Conservation (phyloP, 345 rosid species). For the Mangifera indica region DNA sequence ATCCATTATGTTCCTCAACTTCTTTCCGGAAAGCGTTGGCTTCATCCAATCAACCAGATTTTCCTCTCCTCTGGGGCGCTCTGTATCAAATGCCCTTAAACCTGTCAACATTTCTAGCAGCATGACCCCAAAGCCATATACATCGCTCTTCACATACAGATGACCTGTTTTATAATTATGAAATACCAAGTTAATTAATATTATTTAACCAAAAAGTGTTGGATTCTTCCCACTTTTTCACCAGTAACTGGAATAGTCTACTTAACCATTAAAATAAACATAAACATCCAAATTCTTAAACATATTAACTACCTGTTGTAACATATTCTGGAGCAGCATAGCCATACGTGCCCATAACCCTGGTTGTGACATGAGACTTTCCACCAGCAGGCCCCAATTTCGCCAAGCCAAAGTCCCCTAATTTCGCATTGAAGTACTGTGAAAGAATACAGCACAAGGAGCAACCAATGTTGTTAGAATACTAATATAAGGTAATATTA, state of each 20-base stretch:
- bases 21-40: conserved; percentile 43
- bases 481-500: not conserved
- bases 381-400: conserved; percentile 59
- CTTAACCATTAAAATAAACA: not conserved
- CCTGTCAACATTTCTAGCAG: conserved; percentile 62
- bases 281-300: not conserved
- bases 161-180: conserved; percentile 38
- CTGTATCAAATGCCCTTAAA: conserved; percentile 40
- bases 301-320: conserved; percentile 49
- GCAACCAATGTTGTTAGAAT: not conserved
- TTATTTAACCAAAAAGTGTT: not conserved
- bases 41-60: conserved; percentile 57
- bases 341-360: conserved; percentile 45
- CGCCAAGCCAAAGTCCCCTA: conserved; percentile 73
- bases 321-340: conserved; percentile 72
- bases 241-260: not conserved
- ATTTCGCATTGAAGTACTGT: conserved; percentile 54
- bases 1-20: conserved; percentile 48
- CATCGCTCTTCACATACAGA: conserved; percentile 69
- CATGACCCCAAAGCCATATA: conserved; percentile 68
- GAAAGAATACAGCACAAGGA: not conserved
- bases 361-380: conserved; percentile 48
- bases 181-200: not conserved
- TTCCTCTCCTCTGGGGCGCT: conserved; percentile 41
- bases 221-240: not conserved